These are phyloP conservation scores for Phoenix roebelenii DNA, from an alignment of 176 grass and related monocot genomes.

Conservation along the genomic window DNA sequence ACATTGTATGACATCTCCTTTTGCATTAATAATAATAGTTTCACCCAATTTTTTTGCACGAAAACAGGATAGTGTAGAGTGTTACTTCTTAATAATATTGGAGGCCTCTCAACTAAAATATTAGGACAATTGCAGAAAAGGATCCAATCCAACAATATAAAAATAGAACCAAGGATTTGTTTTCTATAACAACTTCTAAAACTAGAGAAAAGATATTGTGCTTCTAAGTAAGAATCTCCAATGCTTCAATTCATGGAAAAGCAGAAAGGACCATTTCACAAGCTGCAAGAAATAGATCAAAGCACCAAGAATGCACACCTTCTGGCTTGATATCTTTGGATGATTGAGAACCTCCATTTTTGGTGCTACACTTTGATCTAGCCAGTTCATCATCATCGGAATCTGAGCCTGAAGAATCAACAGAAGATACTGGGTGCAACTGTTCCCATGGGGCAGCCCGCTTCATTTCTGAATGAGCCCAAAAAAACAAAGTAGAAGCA, in stretches of 20 bases:
- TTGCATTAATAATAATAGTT: too few relatives aligned
- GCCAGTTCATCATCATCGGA: conserved; percentile 24
- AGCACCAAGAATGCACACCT: conserved; percentile 26
- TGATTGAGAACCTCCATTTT: conserved; percentile 29
- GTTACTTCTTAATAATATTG: too few relatives aligned
- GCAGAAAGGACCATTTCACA: not conserved
- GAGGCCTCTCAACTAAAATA: too few relatives aligned
- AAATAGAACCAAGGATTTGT: too few relatives aligned
- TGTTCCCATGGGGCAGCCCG: conserved; percentile 49
- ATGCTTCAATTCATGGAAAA: not conserved
- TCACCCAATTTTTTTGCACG: too few relatives aligned
- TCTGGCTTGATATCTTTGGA: conserved; percentile 21
- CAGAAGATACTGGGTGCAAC: conserved; percentile 29
- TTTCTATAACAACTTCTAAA: too few relatives aligned
- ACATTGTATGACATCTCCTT: too few relatives aligned
- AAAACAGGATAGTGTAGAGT: too few relatives aligned
- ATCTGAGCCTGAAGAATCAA: conserved; percentile 43
- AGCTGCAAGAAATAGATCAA: not conserved
- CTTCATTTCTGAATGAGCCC: conserved; percentile 41
- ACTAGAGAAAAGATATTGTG: too few relatives aligned
- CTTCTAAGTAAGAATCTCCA: not conserved
- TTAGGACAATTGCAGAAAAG: too few relatives aligned
- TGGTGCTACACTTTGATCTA: conserved; percentile 17
- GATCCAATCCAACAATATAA: too few relatives aligned
- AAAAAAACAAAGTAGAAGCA: too few relatives aligned